Evolutionary conservation across 169 alveolate species (phyloP), one percentile per base, ranked within the genome.

Genomic region (Cryptosporidium sp.): DNA sequence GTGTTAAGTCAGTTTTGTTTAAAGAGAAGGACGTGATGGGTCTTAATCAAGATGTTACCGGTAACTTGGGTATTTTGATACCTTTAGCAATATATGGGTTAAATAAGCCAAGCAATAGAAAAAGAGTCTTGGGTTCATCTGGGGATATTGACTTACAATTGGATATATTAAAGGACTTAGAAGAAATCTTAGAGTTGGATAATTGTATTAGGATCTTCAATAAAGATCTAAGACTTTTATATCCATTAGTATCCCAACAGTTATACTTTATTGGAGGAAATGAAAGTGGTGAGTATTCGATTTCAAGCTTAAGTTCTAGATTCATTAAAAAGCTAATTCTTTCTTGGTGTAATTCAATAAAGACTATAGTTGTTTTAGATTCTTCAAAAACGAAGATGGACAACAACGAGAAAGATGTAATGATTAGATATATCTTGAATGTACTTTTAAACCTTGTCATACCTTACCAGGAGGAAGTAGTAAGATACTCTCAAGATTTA

Each of bases 301-400:
- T 80, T 35, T 31, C 45, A n/a, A 59, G 48, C 29, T 41, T 59
- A 33, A 59, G 69, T 41, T 43, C 35, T 14, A 80, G 70, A 9
- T 23, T 80, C 6, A 31, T 65, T 0, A 65, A 45, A n/a, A 80
- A 62, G 8, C 26, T 80, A 21, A 39, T 80, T 7, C 0, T 45
- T 18, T 62, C 69, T 23, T 80, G 89, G 89, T 62, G 73, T 31
- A 61, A 65, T 62, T 6, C 18, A 26, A 58, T 73, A 4, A 71
- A 12, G 29, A 26, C 31, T n/a, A n/a, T n/a, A 23, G 62, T 23
- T 16, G 1, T 21, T 55, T 55, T 55, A 1, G 67, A 55, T 1
- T 14, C 1, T 48, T 3, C 21, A 48, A 21, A 48, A 48, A 48
- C 1, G 0, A 2, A 48, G 1, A 48, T 0, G 5, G 12, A 48